A percentile compares a stretch with the other conserved stretches of the same genome.
Conservation (phyloP, 805 yeast genomes). For the Wickerhamiella vanderwaltii region DNA sequence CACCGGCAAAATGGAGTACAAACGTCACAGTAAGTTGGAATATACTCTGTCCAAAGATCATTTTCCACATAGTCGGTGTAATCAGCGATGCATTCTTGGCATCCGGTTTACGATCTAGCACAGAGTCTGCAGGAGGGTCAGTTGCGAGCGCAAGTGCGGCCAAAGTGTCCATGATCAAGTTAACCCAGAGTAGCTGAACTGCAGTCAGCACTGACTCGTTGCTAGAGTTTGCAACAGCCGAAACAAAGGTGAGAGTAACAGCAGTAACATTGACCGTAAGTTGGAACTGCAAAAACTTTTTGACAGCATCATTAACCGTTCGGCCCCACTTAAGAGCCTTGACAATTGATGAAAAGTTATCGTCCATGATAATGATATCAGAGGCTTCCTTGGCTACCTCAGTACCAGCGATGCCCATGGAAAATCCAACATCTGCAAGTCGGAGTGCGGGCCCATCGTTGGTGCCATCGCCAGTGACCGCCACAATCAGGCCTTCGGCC, state of each 20-base stretch:
- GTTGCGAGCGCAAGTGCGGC: slow-evolving; percentile 97
- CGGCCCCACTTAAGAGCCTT: slow-evolving; percentile 98
- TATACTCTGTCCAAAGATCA: slow-evolving; percentile 80
- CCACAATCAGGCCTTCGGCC: slow-evolving; percentile 81
- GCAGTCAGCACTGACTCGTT: slow-evolving; percentile 88
- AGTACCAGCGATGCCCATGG: slow-evolving; percentile 98
- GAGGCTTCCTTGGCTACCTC: slow-evolving; percentile 98
- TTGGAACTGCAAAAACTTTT: slow-evolving; percentile 93
- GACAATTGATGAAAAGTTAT: slow-evolving; percentile 88
- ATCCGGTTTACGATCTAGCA: slow-evolving; percentile 69
- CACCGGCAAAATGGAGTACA: slow-evolving; percentile 68
- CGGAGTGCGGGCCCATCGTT: slow-evolving; percentile 97
- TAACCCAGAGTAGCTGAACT: slow-evolving; percentile 94
- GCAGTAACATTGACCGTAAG: slow-evolving; percentile 95
- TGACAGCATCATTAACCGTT: slow-evolving; percentile 86
- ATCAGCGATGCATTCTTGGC: slow-evolving; percentile 72
- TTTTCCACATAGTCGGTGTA: slow-evolving; percentile 92
- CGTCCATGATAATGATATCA: slow-evolving; percentile 83
- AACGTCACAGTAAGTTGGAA: slow-evolving; percentile 75
- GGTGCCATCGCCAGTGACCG: slow-evolving; percentile 99
- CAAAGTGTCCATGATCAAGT: slow-evolving; percentile 93
- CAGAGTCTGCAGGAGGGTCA: slow-evolving; percentile 81
- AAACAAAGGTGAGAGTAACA: slow-evolving; percentile 82
- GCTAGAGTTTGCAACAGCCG: slow-evolving; percentile 73
- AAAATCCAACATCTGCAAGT: slow-evolving; percentile 93